phyloP scores from a whole-genome alignment of 768 basidiomycete species.

The Suillus lakei region DNA sequence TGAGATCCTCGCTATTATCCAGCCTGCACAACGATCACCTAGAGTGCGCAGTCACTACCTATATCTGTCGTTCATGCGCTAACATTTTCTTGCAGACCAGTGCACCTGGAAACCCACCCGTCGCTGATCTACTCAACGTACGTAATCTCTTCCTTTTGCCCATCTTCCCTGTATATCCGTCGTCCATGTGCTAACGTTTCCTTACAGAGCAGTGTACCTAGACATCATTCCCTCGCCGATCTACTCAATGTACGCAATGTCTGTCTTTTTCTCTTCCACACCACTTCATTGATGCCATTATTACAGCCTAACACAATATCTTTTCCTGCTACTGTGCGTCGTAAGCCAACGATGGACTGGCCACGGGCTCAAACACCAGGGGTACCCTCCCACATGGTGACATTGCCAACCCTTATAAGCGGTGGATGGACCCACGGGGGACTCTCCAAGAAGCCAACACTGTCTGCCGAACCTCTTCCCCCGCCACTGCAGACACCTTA shows the following conservation, averaged over 20 bases:
- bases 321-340: not conserved
- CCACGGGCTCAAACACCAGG: too few species aligned
- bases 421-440: too few species aligned
- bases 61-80: not conserved
- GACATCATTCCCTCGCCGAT: too few species aligned
- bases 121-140: not conserved
- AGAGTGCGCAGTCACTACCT: not conserved
- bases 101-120: not conserved
- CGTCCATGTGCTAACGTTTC: not conserved
- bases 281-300: too few species aligned
- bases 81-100: not conserved
- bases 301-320: not conserved
- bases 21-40: not conserved
- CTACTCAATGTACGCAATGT: too few species aligned
- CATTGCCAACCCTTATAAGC: too few species aligned
- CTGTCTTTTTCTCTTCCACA: not conserved
- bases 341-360: not conserved
- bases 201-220: not conserved
- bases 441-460: too few species aligned
- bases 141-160: too few species aligned
- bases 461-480: too few species aligned
- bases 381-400: too few species aligned
- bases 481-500: too few species aligned
- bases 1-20: not conserved
- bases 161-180: too few species aligned